phyloP scores from a whole-genome alignment of 495 filamentous ascomycete genomes.

The Thermothielavioides terrestris region DNA sequence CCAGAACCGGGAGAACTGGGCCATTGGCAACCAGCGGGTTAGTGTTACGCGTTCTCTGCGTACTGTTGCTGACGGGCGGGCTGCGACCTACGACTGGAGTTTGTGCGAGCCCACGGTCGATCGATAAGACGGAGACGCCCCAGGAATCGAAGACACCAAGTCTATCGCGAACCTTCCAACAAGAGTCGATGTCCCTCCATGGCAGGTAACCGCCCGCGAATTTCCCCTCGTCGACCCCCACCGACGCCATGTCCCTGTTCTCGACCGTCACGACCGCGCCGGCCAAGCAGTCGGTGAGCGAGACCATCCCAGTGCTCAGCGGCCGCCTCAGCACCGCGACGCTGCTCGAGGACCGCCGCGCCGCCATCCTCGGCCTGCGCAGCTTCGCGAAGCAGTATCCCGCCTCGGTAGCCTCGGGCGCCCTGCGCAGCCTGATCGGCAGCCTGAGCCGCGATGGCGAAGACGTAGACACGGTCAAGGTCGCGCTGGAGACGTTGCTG shows the following conservation, averaged over 20 bases:
- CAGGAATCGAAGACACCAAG: too few species aligned
- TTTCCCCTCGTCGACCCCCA: background rate
- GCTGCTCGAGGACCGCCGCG: slow-evolving; percentile 85
- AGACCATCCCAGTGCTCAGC: slow-evolving; percentile 84
- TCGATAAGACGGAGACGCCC: too few species aligned
- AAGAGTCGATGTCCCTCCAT: slow-evolving; percentile 11
- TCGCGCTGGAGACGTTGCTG: slow-evolving; percentile 87
- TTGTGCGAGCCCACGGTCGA: too few species aligned
- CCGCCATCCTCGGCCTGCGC: slow-evolving; percentile 82
- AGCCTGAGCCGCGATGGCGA: slow-evolving; percentile 80
- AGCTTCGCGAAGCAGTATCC: slow-evolving; percentile 96
- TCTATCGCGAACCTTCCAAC: background rate
- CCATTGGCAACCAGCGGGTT: background rate
- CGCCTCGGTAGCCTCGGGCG: slow-evolving; percentile 89
- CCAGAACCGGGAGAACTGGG: background rate
- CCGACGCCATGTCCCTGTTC: slow-evolving; percentile 55
- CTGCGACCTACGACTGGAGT: too few species aligned
- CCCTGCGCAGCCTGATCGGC: slow-evolving; percentile 74
- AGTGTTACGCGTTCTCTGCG: too few species aligned
- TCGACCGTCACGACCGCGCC: slow-evolving; percentile 77
- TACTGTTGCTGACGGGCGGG: too few species aligned
- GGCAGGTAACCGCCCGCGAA: slow-evolving; percentile 8
- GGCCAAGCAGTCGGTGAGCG: slow-evolving; percentile 89
- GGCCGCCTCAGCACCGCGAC: slow-evolving; percentile 78
- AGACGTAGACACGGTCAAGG: slow-evolving; percentile 93